Base-by-base conservation (phyloP, 441 rosid species). In the Rhodomyrtus psidioides region DNA sequence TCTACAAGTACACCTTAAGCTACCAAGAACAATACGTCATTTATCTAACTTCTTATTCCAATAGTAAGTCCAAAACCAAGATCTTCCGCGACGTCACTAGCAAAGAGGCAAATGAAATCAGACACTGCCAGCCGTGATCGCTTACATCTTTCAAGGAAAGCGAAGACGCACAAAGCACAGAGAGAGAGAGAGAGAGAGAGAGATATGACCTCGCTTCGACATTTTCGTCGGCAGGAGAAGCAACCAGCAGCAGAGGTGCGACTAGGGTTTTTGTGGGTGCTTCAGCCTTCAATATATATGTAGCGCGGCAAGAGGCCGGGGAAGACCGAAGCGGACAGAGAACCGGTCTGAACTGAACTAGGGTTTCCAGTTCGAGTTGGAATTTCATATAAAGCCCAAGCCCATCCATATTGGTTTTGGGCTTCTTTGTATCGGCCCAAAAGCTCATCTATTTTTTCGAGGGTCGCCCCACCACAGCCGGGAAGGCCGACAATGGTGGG, bases 161-260 rank as follows among this genome's bases (percentile, higher is more conserved):
- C 44, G 9, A 53, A 54, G 54, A 8, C 7, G 15, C 5, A 27
- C 39, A 53, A 49, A 46, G 4, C 53, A 4, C 3, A 34, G 34
- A 7, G 5, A 42, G 4, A 59, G 3, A 34, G 16, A 21, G 8
- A 56, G 16, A 4, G 10, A 57, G 76, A 62, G 46, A 26, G 70
- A 14, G 19, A 5, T 76, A 87, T 19, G 16, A 92, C 96, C 96
- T 94, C 96, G 91, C 93, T 94, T 94, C 92, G 96, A 94, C 96
- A 94, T 94, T 26, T 90, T 91, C 42, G 91, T 13, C 90, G 53
- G 93, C 91, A 60, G 86, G 26, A 84, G 84, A n/a, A 59, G 58
- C 79, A 12, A 70, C 79, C 79, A 30, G 42, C 57, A 74, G 75
- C n/a, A 74, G 7, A 86, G 70, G 54, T 0, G 3, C 21, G 0